Evolutionary conservation across 768 basidiomycete genomes (phyloP).

Genomic region (Leccinum variicolor): DNA sequence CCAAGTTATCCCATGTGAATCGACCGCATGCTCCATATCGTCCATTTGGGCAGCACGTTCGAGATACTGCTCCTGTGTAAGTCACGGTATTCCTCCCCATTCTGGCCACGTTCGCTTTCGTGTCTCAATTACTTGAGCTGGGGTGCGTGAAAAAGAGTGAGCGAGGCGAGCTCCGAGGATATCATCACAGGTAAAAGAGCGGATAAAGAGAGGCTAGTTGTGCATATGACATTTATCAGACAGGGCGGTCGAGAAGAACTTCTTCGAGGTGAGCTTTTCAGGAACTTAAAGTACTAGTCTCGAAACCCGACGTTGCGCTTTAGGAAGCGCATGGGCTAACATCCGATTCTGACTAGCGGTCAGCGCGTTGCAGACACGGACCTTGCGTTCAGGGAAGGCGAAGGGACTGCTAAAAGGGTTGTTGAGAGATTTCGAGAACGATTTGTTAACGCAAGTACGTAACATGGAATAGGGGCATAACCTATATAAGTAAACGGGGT

Average conservation of each 20-base stretch:
- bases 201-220: neutral
- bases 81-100: conserved; percentile 40
- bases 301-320: no score
- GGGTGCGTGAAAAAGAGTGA: conserved; percentile 50
- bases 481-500: no score
- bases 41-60: conserved; percentile 40
- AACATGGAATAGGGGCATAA: no score
- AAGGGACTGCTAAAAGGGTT: no score
- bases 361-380: no score
- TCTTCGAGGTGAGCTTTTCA: conserved; percentile 59
- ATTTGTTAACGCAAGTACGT: no score
- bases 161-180: conserved; percentile 14
- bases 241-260: conserved; percentile 38
- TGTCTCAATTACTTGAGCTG: conserved; percentile 41
- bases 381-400: no score
- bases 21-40: conserved; percentile 38
- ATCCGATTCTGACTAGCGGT: no score
- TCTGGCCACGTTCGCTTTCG: conserved; percentile 36
- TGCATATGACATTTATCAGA: neutral
- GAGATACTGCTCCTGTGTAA: conserved; percentile 33
- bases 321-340: no score
- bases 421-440: no score
- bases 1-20: conserved; percentile 52
- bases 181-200: conserved; percentile 1
- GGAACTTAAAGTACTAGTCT: neutral